Percentiles rank a stretch among this genome's conserved stretches.
phyloP scores from a whole-genome alignment of 176 grass and related monocot species.

The Triticum turgidum region DNA sequence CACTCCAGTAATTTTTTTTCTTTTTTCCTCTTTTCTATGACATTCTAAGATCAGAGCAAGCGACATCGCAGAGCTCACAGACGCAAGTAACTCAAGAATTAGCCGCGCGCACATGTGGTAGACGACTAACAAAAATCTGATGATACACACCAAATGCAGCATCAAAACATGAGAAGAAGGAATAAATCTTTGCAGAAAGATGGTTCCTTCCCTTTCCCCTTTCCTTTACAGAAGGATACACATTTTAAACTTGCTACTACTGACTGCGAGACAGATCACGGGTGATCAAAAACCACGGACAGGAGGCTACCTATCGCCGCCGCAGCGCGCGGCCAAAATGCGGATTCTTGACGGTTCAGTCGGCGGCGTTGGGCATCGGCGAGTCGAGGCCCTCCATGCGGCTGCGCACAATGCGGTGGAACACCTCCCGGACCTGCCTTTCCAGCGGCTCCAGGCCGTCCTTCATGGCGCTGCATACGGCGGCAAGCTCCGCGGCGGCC shows the following conservation, averaged over 20 bases:
- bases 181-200: slow-evolving; percentile 54
- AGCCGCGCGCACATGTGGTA: neutral
- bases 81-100: slow-evolving; percentile 14
- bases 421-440: slow-evolving; percentile 81
- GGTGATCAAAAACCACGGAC: slow-evolving; percentile 25
- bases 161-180: slow-evolving; percentile 53
- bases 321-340: slow-evolving; percentile 13
- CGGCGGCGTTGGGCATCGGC: slow-evolving; percentile 27
- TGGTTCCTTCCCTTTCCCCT: slow-evolving; percentile 26
- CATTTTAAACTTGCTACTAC: slow-evolving; percentile 45
- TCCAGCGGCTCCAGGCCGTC: slow-evolving; percentile 69
- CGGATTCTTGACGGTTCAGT: slow-evolving; percentile 37
- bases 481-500: slow-evolving; percentile 52
- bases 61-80: neutral
- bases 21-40: neutral
- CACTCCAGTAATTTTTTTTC: neutral
- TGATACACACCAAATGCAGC: slow-evolving; percentile 40
- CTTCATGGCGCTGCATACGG: slow-evolving; percentile 54
- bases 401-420: slow-evolving; percentile 87
- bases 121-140: slow-evolving; percentile 17
- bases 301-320: slow-evolving; percentile 29
- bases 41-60: neutral
- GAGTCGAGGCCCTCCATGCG: slow-evolving; percentile 88
- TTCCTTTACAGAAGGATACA: slow-evolving; percentile 48
- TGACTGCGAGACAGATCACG: slow-evolving; percentile 32